A percentile compares a stretch with the other conserved stretches of the same genome.
Conservation (phyloP, 345 rosid species). For the Chamaenerion angustifolium region DNA sequence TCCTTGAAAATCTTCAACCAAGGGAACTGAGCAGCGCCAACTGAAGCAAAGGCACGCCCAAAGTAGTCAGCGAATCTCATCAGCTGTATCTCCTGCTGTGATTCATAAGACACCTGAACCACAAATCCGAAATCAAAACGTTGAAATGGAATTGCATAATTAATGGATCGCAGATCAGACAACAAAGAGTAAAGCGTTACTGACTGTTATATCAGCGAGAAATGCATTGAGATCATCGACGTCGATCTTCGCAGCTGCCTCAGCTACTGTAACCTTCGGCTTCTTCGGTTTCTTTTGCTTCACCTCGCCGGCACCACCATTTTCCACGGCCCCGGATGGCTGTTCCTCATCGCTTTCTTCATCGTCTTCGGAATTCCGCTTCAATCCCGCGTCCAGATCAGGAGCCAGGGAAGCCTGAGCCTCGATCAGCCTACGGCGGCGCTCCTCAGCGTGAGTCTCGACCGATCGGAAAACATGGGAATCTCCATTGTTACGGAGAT, state of each 20-base stretch:
- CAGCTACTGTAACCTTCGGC: conserved; percentile 49
- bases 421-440: conserved; percentile 28
- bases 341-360: conserved; percentile 21
- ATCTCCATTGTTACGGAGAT: conserved; percentile 9
- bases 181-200: not conserved
- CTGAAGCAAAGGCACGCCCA: conserved; percentile 48
- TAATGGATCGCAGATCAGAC: too few species aligned
- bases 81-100: conserved; percentile 51
- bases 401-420: conserved; percentile 9
- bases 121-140: not conserved
- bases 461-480: conserved; percentile 33
- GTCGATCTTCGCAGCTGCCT: conserved; percentile 50
- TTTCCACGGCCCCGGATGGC: conserved; percentile 11
- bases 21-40: conserved; percentile 51
- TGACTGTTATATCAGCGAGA: conserved; percentile 41
- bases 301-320: conserved; percentile 17
- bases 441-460: conserved; percentile 52
- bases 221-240: conserved; percentile 39
- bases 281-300: conserved; percentile 48
- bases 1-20: conserved; percentile 64
- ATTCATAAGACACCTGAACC: conserved; percentile 40
- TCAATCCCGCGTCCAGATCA: conserved; percentile 15
- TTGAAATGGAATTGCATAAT: not conserved
- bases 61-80: conserved; percentile 71
- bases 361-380: conserved; percentile 31